Evolutionary conservation across 345 rosid genomes (phyloP).

Genomic region (Hirschfeldia incana): DNA sequence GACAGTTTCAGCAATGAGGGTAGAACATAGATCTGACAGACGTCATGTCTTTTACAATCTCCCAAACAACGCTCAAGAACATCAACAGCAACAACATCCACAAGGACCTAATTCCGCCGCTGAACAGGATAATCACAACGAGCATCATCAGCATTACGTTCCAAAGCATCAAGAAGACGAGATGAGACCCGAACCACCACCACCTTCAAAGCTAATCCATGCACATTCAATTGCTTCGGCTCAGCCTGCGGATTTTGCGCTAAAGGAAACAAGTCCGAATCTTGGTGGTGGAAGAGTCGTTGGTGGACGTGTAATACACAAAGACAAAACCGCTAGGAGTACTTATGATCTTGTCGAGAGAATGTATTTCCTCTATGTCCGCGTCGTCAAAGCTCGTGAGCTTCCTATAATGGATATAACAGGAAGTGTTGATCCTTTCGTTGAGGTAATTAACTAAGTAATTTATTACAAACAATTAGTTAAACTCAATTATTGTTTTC

Average conservation of each 20-base stretch:
- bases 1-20: constrained; percentile 37
- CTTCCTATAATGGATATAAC: constrained; percentile 88
- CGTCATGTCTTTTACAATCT: constrained; percentile 81
- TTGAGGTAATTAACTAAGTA: constrained; percentile 52
- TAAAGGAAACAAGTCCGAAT: constrained; percentile 91
- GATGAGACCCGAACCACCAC: constrained; percentile 59
- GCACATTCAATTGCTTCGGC: constrained; percentile 64
- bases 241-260: constrained; percentile 76
- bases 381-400: constrained; percentile 96
- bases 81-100: constrained; percentile 51
- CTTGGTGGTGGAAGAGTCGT: constrained; percentile 92
- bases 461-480: background rate
- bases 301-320: constrained; percentile 81
- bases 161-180: constrained; percentile 63
- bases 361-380: constrained; percentile 90
- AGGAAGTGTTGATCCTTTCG: constrained; percentile 93
- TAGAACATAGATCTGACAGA: constrained; percentile 32
- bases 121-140: constrained; percentile 25
- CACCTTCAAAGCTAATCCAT: constrained; percentile 70
- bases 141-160: constrained; percentile 55
- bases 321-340: constrained; percentile 69
- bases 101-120: constrained; percentile 32
- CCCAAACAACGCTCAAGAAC: constrained; percentile 64
- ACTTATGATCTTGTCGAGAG: constrained; percentile 98
- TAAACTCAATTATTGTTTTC: background rate